Base-by-base conservation (phyloP, 129 eudicot genomes). In the Pseudognaphalium luteoalbum region DNA sequence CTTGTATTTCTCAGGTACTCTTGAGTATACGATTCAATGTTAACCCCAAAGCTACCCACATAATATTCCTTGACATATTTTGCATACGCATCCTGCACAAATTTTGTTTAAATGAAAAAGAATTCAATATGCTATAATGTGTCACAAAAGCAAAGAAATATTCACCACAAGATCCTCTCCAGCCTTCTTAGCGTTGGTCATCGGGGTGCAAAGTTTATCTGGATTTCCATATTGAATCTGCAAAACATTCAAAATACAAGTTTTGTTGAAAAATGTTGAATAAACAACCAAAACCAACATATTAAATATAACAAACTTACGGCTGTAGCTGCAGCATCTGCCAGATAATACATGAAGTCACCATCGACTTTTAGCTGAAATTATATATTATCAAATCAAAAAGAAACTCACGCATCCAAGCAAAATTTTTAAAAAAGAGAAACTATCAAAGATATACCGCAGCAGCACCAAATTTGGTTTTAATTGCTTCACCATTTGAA, bases 211-310 rank as follows among this genome's bases (percentile, higher is more conserved):
- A 62, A 95, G 81, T 79, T 71, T 80, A 82, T 95, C 99, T 68
- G 99, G 99, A 83, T 87, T 86, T 76, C 99, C 99, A 41, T 95
- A 95, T 80, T 95, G 99, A 82, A 91, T 79, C 99, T 95, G 90
- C 56, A 84, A 74, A 78, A 22, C 17, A n/a, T 25, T 35, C 72
- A 20, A 32, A 32, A 54, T 22, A 37, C 63, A 64, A 73, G 72
- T 25, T 32, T 70, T 37, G 41, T 42, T 2, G 35, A 61, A 68
- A 70, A 11, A 12, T 10, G 63, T 33, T 57, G 39, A 39, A 44
- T 4, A 44, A 58, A 42, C 44, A 59, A 78, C 74, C 33, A 17
- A 25, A 50, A 42, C 6, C 30, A 30, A 37, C n/a, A 66, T 1
- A 58, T 8, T 7, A 33, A 20, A 66, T 47, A 44, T 28, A 75